These are phyloP conservation scores for Lomentospora prolificans DNA, from an alignment of 2,329 filamentous ascomycete genomes.

Conservation along the genomic window DNA sequence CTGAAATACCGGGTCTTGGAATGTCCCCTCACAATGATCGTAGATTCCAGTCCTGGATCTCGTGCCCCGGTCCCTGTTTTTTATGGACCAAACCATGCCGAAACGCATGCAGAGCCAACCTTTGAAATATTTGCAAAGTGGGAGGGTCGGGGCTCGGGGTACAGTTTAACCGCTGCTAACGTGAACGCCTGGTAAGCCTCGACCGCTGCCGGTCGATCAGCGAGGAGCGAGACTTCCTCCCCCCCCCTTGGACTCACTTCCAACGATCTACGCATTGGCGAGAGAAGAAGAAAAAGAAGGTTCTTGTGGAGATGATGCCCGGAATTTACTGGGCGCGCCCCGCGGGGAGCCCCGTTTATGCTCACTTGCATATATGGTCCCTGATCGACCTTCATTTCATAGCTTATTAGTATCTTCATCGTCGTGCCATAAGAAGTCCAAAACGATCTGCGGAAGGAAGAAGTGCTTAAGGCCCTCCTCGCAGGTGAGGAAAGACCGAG, in stretches of 20 bases:
- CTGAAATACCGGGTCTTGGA: background rate
- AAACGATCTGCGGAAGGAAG: background rate
- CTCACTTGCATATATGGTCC: background rate
- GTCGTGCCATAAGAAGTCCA: background rate
- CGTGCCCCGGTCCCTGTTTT: background rate
- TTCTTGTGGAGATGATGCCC: background rate
- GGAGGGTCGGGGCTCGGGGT: too few species aligned
- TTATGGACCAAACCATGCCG: background rate
- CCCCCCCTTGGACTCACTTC: background rate
- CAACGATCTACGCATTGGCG: background rate
- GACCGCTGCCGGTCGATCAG: background rate
- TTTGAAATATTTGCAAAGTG: too few species aligned
- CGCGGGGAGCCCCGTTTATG: background rate
- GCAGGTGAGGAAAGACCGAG: background rate
- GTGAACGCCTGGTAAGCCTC: background rate
- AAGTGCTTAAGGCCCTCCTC: background rate
- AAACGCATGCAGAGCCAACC: background rate
- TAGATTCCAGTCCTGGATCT: background rate
- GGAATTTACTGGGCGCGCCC: background rate
- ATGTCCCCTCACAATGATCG: background rate
- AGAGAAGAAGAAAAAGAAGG: background rate
- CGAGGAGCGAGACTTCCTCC: background rate
- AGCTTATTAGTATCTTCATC: background rate
- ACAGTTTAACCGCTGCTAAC: background rate
- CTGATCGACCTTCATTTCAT: background rate